Evolutionary conservation across 169 alveolate genomes (phyloP).

Genomic region (Cryptosporidium muris): DNA sequence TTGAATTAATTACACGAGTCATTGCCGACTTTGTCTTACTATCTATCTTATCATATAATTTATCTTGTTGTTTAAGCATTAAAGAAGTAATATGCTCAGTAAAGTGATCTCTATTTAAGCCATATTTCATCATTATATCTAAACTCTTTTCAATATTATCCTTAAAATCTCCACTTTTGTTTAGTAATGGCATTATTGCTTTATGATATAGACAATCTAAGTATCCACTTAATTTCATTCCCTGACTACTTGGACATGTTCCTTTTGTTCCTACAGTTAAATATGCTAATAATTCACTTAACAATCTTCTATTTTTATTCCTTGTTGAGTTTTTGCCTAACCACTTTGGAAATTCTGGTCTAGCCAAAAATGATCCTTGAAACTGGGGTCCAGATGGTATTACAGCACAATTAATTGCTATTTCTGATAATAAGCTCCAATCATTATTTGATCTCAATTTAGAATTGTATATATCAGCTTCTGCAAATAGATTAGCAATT

Average conservation of each 20-base stretch:
- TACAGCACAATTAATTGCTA: constrained; percentile 82
- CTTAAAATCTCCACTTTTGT: constrained; percentile 20
- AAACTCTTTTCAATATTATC: constrained; percentile 48
- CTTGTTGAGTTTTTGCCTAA: constrained; percentile 91
- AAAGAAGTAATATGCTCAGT: constrained; percentile 48
- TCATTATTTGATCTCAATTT: constrained; percentile 83
- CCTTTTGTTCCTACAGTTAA: constrained; percentile 65
- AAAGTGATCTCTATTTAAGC: constrained; percentile 54
- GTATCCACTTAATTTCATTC: constrained; percentile 40
- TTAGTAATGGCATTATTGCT: constrained; percentile 39
- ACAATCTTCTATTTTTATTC: constrained; percentile 88
- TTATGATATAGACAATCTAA: constrained; percentile 38
- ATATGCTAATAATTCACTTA: constrained; percentile 66
- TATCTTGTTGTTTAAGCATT: constrained; percentile 58
- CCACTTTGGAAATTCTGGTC: constrained; percentile 92
- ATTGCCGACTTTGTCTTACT: constrained; percentile 50
- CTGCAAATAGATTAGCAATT: constrained; percentile 85
- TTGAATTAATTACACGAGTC: constrained; percentile 56
- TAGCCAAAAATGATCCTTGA: constrained; percentile 77
- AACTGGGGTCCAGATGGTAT: constrained; percentile 73
- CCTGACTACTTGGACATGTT: constrained; percentile 43
- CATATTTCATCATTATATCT: constrained; percentile 27
- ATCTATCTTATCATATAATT: constrained; percentile 46
- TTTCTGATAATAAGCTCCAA: constrained; percentile 87
- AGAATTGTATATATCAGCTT: constrained; percentile 84